Conservation (phyloP, 192 early-diverging fungal genomes). For the Rhizoclosmatium globosum region DNA sequence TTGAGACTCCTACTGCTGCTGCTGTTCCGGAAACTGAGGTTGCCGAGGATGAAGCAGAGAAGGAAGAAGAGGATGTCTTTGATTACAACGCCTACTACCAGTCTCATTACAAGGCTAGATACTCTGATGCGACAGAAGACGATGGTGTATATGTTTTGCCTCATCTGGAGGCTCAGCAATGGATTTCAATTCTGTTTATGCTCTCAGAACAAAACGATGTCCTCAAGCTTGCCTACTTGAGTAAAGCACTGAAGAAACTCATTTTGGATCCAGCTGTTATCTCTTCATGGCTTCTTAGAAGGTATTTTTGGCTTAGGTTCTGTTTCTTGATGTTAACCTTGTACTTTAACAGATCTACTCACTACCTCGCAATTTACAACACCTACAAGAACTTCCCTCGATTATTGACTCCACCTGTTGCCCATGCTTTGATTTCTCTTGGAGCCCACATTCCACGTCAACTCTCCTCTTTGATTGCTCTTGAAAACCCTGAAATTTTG, state of each 20-base stretch:
- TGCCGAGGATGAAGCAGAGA: neutral
- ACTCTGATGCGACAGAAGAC: neutral
- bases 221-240: neutral
- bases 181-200: conserved; percentile 26
- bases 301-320: neutral
- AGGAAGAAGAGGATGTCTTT: neutral
- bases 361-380: conserved; percentile 34
- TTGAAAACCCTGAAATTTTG: conserved; percentile 24
- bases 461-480: conserved; percentile 29
- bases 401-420: conserved; percentile 23
- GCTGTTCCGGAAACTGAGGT: neutral
- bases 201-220: conserved; percentile 24
- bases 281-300: conserved; percentile 32
- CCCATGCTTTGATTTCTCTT: conserved; percentile 23
- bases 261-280: conserved; percentile 34
- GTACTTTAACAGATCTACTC: conserved; percentile 27
- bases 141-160: neutral
- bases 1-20: neutral
- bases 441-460: conserved; percentile 43
- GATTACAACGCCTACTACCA: neutral
- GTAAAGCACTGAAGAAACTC: conserved; percentile 5
- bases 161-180: conserved; percentile 5
- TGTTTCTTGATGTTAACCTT: neutral
- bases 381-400: conserved; percentile 23
- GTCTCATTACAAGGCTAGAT: too few relatives aligned